These are phyloP conservation scores for Aspergillus sergii DNA, from an alignment of 2,329 filamentous ascomycete genomes.

Conservation along the genomic window DNA sequence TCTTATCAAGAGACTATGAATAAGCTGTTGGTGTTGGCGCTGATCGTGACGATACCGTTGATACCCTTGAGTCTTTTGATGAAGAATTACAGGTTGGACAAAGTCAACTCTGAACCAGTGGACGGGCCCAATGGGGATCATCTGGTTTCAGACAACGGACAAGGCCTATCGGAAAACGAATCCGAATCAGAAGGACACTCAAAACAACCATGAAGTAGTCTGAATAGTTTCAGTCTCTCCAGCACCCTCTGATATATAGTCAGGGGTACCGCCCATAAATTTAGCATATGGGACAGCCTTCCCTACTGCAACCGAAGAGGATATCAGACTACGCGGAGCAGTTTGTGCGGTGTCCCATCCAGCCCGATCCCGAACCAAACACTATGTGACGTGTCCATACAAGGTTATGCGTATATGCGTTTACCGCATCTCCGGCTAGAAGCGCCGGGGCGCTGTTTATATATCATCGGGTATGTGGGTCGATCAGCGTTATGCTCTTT, in stretches of 20 bases:
- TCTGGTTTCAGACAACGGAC: constrained; percentile 30
- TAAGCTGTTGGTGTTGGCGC: constrained; percentile 57
- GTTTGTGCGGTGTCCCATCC: not conserved
- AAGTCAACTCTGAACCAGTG: constrained; percentile 32
- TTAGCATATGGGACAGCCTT: not conserved
- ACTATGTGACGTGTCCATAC: not conserved
- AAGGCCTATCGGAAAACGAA: constrained; percentile 17
- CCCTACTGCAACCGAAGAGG: not conserved
- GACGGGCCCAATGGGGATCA: constrained; percentile 19
- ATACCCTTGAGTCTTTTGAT: constrained; percentile 59
- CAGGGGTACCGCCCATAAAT: not conserved
- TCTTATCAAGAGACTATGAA: constrained; percentile 69
- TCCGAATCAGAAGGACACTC: constrained; percentile 22
- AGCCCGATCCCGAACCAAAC: not conserved
- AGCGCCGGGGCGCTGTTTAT: not conserved
- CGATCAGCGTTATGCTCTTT: not conserved
- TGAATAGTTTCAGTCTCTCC: not conserved
- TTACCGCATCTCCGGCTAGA: not conserved
- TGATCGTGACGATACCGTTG: constrained; percentile 59
- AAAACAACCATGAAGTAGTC: constrained; percentile 29
- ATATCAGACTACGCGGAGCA: not conserved
- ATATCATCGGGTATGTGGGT: not conserved
- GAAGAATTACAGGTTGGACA: constrained; percentile 61
- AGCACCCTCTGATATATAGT: too few species aligned
- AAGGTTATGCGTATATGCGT: not conserved